Base-by-base conservation (phyloP, 306 rosid genomes). In the Vigna nakashimae region DNA sequence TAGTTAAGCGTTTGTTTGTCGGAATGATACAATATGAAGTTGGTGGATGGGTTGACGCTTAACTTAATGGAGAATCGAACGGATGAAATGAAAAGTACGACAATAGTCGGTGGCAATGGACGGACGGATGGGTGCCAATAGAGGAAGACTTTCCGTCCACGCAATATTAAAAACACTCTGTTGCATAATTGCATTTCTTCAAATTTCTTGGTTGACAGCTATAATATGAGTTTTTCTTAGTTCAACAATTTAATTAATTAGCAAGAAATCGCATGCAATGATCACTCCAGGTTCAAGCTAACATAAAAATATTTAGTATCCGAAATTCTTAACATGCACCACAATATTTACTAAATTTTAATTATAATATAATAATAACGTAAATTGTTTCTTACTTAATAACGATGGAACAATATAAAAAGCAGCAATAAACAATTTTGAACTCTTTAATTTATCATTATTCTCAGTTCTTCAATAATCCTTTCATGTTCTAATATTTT, bases 81-180 rank as follows among this genome's bases (percentile, higher is more conserved):
- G 88, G 86, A 66, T 48, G 74, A 45, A 64, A 77, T 73, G 12
- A 38, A 32, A 22, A 75, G 82, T 28, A 75, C 2, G 48, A 71
- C 62, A 67, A 28, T 56, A 69, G 89, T 81, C 84, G 89, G 85
- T 82, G 72, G 67, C 4, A 17, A 50, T 75, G 73, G 46, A 75
- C 46, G 73, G 78, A 12, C 10, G 73, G 69, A 66, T 66, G 59
- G 42, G 50, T 58, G 20, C 28, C 12, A 75, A 24, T 57, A 18
- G 76, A 45, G 77, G 83, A 71, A 75, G 86, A 79, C 88, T 81
- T 89, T 80, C 82, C 85, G 89, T 85, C 89, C 86, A 85, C 88
- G 91, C 91, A 89, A 83, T 75, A 12, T 63, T 5, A 36, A 43
- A 9, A 57, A 74, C 3, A 0, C 66, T 45, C 66, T 38, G 12